Evolutionary conservation across 306 rosid species (phyloP).

Genomic region (Ormosia emarginata): DNA sequence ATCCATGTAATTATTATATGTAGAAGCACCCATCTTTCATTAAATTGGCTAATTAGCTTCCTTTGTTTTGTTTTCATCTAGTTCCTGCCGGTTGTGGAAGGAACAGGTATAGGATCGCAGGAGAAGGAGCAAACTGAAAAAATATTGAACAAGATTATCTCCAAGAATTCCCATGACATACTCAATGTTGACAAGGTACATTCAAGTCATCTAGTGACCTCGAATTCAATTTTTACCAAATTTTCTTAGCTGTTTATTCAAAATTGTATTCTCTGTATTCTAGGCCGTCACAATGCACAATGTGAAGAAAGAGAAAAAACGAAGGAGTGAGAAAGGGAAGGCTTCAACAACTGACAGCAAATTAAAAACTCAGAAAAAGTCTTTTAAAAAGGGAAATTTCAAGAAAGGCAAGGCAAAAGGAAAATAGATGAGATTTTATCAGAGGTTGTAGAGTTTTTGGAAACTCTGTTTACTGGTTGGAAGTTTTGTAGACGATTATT

Average conservation of each 20-base stretch:
- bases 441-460: conserved; percentile 13
- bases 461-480: conserved; percentile 6
- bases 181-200: conserved; percentile 75
- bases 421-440: conserved; percentile 24
- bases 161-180: conserved; percentile 81
- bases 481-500: conserved; percentile 29
- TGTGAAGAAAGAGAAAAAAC: conserved; percentile 74
- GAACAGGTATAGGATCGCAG: conserved; percentile 52
- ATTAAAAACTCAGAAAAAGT: conserved; percentile 60
- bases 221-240: neutral
- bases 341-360: conserved; percentile 46
- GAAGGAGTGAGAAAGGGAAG: conserved; percentile 38
- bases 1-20: neutral
- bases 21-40: neutral
- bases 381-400: conserved; percentile 53
- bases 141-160: conserved; percentile 76
- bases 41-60: conserved; percentile 12
- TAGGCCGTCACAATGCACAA: conserved; percentile 78
- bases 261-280: conserved; percentile 2
- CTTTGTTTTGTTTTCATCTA: conserved; percentile 30
- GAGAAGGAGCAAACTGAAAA: conserved; percentile 86
- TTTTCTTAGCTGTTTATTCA: neutral
- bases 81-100: conserved; percentile 90
- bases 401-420: conserved; percentile 59
- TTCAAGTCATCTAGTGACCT: neutral